A percentile compares a stretch with the other conserved stretches of the same genome.
phyloP scores from a whole-genome alignment of 768 basidiomycete genomes.

The Mycena epipterygia region DNA sequence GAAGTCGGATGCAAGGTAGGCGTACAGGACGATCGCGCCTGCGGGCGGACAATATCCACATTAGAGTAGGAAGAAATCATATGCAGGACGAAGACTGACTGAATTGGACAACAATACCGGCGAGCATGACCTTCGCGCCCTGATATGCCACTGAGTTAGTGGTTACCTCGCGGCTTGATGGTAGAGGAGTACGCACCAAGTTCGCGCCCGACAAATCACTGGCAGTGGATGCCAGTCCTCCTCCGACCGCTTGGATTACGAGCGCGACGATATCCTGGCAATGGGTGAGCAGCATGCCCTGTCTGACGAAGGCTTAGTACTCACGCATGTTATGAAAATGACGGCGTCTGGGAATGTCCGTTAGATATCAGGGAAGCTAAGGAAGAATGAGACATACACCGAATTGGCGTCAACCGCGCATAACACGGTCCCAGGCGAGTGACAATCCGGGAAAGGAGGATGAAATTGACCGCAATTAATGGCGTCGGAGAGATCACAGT shows the following conservation, averaged over 20 bases:
- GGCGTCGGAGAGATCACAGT: conserved; percentile 70
- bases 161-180: not conserved
- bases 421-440: conserved; percentile 59
- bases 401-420: conserved; percentile 59
- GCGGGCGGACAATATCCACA: not conserved
- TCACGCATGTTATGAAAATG: not conserved
- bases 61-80: not conserved
- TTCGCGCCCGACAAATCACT: not conserved
- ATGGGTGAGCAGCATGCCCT: too few relatives aligned
- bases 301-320: not conserved
- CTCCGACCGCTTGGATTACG: not conserved
- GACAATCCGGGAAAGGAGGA: conserved; percentile 64
- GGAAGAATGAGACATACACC: conserved; percentile 46
- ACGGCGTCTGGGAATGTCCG: not conserved
- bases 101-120: conserved; percentile 27
- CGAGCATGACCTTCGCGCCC: conserved; percentile 28
- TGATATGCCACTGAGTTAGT: not conserved
- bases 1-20: not conserved
- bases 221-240: conserved; percentile 1
- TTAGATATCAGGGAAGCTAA: not conserved
- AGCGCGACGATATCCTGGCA: not conserved
- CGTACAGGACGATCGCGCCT: not conserved
- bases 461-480: conserved; percentile 68
- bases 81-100: not conserved
- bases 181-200: not conserved